phyloP scores from a whole-genome alignment of 768 basidiomycete genomes.

The Sistotremastrum niveocremeum region DNA sequence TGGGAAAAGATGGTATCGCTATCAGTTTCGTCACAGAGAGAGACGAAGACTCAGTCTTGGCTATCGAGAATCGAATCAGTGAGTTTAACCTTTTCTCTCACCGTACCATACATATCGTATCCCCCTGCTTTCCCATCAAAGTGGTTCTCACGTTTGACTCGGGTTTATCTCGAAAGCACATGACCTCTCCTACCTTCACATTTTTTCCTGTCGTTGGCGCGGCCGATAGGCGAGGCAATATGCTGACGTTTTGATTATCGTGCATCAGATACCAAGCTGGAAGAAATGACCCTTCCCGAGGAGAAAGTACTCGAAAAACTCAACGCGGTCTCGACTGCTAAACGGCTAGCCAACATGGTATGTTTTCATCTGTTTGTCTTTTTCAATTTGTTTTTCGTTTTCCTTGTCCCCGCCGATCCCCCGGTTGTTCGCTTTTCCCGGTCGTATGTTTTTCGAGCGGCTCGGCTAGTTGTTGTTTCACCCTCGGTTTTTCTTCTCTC shows the following conservation, averaged over 20 bases:
- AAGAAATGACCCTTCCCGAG: slow-evolving; percentile 67
- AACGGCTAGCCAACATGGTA: slow-evolving; percentile 89
- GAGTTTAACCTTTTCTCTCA: slow-evolving; percentile 16
- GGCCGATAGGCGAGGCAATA: no score
- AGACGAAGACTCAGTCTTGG: slow-evolving; percentile 74
- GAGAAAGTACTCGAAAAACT: slow-evolving; percentile 69
- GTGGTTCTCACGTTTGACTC: neutral
- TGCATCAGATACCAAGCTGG: slow-evolving; percentile 52
- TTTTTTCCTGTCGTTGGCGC: neutral
- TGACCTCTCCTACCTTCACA: neutral
- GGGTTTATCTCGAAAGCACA: neutral
- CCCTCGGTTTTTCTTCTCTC: no score
- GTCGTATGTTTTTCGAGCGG: no score
- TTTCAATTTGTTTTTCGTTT: no score
- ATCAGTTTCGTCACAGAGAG: slow-evolving; percentile 91
- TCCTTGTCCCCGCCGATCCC: no score
- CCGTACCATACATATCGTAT: neutral
- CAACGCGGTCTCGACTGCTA: slow-evolving; percentile 84
- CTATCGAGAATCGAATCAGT: slow-evolving; percentile 82
- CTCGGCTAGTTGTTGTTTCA: no score
- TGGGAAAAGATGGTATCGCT: slow-evolving; percentile 78
- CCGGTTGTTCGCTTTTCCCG: no score
- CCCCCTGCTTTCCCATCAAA: no score
- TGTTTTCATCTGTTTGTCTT: neutral
- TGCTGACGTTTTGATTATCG: neutral